Evolutionary conservation across 176 grass and related monocot species (phyloP).

Genomic region (Cenchrus americanus): DNA sequence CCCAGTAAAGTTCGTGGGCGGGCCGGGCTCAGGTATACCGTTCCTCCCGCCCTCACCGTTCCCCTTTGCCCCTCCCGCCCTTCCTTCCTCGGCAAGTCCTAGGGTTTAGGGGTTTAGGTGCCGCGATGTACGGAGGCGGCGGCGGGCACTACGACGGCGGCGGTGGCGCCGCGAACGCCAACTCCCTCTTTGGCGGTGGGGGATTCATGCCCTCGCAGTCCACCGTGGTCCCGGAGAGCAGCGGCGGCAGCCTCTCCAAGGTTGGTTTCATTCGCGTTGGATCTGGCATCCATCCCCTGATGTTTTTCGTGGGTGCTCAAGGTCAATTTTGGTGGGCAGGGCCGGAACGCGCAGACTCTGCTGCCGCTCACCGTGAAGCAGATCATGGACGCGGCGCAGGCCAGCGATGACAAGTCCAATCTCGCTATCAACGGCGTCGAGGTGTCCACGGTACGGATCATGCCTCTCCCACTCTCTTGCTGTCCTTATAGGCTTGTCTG

Average conservation of each 20-base stretch:
- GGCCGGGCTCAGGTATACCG: too few relatives aligned
- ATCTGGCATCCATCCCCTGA: constrained; percentile 18
- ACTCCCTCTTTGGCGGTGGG: constrained; percentile 70
- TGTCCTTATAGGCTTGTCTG: background rate
- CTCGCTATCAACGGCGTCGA: constrained; percentile 73
- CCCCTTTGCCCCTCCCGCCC: background rate
- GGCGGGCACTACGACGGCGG: constrained; percentile 48
- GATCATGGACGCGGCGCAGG: constrained; percentile 73
- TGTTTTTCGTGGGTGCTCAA: background rate
- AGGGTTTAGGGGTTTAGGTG: constrained; percentile 55
- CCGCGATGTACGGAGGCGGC: constrained; percentile 57
- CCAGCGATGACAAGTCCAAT: constrained; percentile 76
- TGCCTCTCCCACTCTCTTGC: background rate
- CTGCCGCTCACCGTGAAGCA: constrained; percentile 92
- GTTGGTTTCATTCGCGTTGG: constrained; percentile 16
- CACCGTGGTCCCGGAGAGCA: constrained; percentile 56
- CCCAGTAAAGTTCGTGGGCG: too few relatives aligned
- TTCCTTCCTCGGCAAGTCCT: constrained; percentile 10
- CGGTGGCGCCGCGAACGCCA: constrained; percentile 42
- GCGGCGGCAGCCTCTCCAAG: constrained; percentile 53
- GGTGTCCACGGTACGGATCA: constrained; percentile 67
- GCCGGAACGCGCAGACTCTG: constrained; percentile 52
- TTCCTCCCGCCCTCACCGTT: constrained; percentile 31
- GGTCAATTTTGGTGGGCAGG: constrained; percentile 38
- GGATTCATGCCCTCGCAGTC: constrained; percentile 95